Evolutionary conservation across 352 stramenopile species (phyloP), one percentile per base, ranked within the genome.

Genomic region (Pythium volutum): DNA sequence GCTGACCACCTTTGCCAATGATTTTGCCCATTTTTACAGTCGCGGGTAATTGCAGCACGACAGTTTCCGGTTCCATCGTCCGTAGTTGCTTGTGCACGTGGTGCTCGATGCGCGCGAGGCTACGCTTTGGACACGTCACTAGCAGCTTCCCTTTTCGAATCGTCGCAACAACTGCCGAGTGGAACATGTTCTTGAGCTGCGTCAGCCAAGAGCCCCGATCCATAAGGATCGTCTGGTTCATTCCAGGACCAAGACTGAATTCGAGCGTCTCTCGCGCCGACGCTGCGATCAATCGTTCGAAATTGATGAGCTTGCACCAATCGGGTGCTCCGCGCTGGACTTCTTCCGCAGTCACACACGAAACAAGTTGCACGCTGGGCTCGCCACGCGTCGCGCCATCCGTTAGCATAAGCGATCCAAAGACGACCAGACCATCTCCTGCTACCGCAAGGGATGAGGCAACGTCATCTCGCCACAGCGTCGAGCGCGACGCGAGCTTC

Each of bases 331-430:
- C 59, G 16, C n/a, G 33, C 39, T 50, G 25, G n/a, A 66, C 59
- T 48, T 66, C 59, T 25, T 59, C 59, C 23, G 25, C 33, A 4
- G 42, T 53, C 9, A 66, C 59, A 41, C 33, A 59, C 20, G 33
- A 42, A 4, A 60, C 29, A 11, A 66, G 27, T 14, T 66, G 59
- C 1, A 66, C 59, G 4, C 49, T 60, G 8, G 59, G 59, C 16
- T 51, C 38, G 0, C n/a, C 27, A 31, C 50, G 20, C 15, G 15
- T 26, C 4, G 39, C 20, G 11, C 59, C 50, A 49, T 66, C 59
- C n/a, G 59, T 66, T 14, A 66, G 36, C 48, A 66, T 66, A 2
- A 53, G n/a, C 33, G 59, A 66, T 20, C 50, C 34, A 33, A 66
- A 66, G 1, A 66, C 50, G 7, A 60, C 49, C 7, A 66, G 50